Evolutionary conservation across 106 monocot genomes (phyloP).

Genomic region (Triglochin maritima): DNA sequence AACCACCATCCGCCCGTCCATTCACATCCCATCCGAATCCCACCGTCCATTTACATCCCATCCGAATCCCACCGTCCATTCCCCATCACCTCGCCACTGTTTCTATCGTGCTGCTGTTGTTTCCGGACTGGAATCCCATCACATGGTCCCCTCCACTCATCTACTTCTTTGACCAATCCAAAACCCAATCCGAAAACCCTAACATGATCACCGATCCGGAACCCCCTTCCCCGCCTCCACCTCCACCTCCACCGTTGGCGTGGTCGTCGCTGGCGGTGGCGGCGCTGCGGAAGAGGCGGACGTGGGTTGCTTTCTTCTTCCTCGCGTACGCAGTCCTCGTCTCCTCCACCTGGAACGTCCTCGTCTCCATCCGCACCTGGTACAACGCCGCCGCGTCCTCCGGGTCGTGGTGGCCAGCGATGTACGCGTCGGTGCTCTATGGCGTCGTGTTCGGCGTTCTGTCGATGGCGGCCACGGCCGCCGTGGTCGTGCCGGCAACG

Average conservation of each 20-base stretch:
- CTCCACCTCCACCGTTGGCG: not conserved
- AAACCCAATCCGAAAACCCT: not conserved
- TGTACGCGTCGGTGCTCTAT: constrained; percentile 57
- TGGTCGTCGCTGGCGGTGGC: constrained; percentile 1
- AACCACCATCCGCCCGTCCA: no score
- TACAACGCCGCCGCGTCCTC: constrained; percentile 30
- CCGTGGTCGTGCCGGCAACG: constrained; percentile 62
- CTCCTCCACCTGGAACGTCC: constrained; percentile 63
- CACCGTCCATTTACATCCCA: no score
- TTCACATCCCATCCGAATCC: no score
- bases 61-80: no score
- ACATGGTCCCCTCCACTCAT: not conserved
- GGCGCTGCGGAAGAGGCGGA: constrained; percentile 46
- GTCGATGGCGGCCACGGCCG: constrained; percentile 55
- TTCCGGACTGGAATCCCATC: not conserved
- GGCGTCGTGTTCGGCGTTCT: constrained; percentile 69
- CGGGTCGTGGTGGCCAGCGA: constrained; percentile 15
- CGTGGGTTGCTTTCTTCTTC: constrained; percentile 76
- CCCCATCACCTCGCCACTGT: no score
- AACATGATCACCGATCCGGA: not conserved
- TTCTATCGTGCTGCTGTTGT: not conserved
- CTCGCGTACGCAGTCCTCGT: constrained; percentile 64
- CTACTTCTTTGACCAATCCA: not conserved
- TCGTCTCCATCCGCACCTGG: constrained; percentile 70
- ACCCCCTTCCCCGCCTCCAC: not conserved